Evolutionary conservation across 1,284 basidiomycete genomes (phyloP), one percentile per base, ranked within the genome.

Genomic region (Heterobasidion irregulare): DNA sequence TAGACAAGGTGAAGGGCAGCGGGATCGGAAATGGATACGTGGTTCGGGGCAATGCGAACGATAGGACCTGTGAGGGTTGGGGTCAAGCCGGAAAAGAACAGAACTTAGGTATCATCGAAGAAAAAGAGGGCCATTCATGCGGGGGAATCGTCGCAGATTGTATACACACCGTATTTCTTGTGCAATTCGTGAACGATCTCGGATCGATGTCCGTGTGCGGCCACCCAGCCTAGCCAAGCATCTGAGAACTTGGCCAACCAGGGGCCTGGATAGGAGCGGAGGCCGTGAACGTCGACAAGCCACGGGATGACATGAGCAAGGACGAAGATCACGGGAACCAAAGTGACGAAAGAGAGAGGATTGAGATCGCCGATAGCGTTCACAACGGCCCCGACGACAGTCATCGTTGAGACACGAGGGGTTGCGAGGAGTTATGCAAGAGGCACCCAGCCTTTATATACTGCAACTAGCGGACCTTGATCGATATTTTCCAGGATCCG

Each of bases 41-140:
- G 90, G 67, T 94, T 92, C 0, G 93, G 92, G 0, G 90, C 89
- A 57, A 96, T 74, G 59, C 93, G 87, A n/a, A 94, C 86, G 54
- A 93, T 77, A 2, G 80, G 80, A 45, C 90, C 90, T 90, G 57
- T 9, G 46, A 26, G n/a, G 38, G 4, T 6, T 26, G 26, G 4
- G 38, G 38, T 41, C 38, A 41, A n/a, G 12, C 10, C 38, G 10
- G 38, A 41, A 41, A n/a, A 41, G 6, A 41, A 7, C 12, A 41
- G 10, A n/a, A 8, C 5, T 41, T 41, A 41, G 26, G 26, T 26
- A 26, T 26, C 4, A 26, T 26, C 26, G 26, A 26, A 26, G 26
- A 26, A 26, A 26, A 6, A 26, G 26, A 26, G 6, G 26, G 26
- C 4, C 26, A 5, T 6, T 26, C 26, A 26, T 26, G 26, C 26